phyloP scores from a whole-genome alignment of 768 basidiomycete species.

The Psilocybe cyanescens region DNA sequence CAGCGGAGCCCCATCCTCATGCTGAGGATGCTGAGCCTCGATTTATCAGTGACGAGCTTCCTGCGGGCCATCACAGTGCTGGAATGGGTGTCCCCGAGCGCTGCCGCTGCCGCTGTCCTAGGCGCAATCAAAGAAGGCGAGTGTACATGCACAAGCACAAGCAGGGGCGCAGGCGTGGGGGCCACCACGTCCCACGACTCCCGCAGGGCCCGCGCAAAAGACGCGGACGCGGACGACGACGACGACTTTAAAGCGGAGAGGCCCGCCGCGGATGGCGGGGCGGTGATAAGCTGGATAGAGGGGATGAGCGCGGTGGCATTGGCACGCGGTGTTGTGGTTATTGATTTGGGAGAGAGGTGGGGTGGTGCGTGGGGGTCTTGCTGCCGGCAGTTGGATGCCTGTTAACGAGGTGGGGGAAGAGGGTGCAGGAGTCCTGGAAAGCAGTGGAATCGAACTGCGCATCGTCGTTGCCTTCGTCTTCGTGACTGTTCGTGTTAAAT shows the following conservation, averaged over 20 bases:
- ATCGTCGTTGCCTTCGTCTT: neutral
- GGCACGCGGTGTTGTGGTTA: neutral
- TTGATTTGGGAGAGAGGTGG: neutral
- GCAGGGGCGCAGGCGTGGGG: too few species aligned
- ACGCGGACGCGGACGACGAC: constrained; percentile 24
- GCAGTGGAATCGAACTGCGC: constrained; percentile 3
- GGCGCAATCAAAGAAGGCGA: constrained; percentile 26
- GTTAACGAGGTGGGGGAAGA: neutral
- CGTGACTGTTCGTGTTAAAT: neutral
- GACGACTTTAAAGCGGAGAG: constrained; percentile 28
- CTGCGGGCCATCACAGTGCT: constrained; percentile 23
- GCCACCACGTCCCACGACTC: constrained; percentile 25
- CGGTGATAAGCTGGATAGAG: constrained; percentile 45
- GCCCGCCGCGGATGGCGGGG: constrained; percentile 62
- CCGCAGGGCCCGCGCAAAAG: constrained; percentile 37
- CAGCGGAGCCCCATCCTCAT: constrained; percentile 20
- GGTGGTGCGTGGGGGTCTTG: neutral
- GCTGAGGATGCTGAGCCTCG: constrained; percentile 53
- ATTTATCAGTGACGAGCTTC: constrained; percentile 73
- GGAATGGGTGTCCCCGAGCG: too few species aligned
- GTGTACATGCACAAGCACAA: too few species aligned
- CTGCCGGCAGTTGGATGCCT: neutral
- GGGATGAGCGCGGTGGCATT: constrained; percentile 36
- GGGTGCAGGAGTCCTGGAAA: neutral
- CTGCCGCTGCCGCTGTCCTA: constrained; percentile 15